Evolutionary conservation across 2,329 filamentous ascomycete species (phyloP).

Genomic region (Aaosphaeria pasadenensis): DNA sequence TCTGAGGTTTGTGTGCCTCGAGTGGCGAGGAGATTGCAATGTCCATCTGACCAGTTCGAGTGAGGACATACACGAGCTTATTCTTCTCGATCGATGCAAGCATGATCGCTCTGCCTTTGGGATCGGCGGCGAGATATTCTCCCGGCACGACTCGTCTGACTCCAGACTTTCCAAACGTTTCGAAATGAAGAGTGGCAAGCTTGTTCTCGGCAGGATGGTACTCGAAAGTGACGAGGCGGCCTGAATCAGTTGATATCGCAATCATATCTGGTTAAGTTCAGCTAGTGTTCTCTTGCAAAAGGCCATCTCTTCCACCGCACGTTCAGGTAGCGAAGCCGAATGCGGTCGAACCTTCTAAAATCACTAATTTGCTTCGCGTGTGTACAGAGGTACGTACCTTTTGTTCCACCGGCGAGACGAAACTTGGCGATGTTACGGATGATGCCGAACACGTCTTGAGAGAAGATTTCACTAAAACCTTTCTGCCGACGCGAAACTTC

Average conservation of each 20-base stretch:
- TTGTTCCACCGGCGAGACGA: slow-evolving; percentile 86
- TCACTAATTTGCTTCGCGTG: slow-evolving; percentile 45
- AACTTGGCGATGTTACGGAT: slow-evolving; percentile 87
- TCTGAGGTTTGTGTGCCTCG: slow-evolving; percentile 91
- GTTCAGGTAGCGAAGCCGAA: slow-evolving; percentile 19
- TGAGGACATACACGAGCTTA: slow-evolving; percentile 98
- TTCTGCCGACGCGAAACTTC: slow-evolving; percentile 82
- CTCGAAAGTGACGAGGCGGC: slow-evolving; percentile 89
- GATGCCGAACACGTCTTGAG: slow-evolving; percentile 95
- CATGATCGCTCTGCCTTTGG: slow-evolving; percentile 91
- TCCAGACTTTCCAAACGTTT: slow-evolving; percentile 98
- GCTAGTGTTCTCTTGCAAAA: slow-evolving; percentile 26
- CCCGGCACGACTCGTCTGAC: slow-evolving; percentile 90
- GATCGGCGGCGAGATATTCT: slow-evolving; percentile 93
- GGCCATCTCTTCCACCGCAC: slow-evolving; percentile 27
- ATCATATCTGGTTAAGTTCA: slow-evolving; percentile 72
- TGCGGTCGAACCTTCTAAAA: slow-evolving; percentile 39
- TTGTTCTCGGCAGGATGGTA: slow-evolving; percentile 83
- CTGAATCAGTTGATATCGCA: slow-evolving; percentile 92
- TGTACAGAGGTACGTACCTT: slow-evolving; percentile 67
- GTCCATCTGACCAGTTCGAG: slow-evolving; percentile 90
- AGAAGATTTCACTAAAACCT: slow-evolving; percentile 80
- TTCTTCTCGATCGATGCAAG: slow-evolving; percentile 97
- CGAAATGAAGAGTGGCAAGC: slow-evolving; percentile 85
- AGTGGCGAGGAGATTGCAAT: slow-evolving; percentile 95